These are phyloP conservation scores for Tetragonia tetragonoides DNA, from an alignment of 148 eudicot species.

Conservation along the genomic window DNA sequence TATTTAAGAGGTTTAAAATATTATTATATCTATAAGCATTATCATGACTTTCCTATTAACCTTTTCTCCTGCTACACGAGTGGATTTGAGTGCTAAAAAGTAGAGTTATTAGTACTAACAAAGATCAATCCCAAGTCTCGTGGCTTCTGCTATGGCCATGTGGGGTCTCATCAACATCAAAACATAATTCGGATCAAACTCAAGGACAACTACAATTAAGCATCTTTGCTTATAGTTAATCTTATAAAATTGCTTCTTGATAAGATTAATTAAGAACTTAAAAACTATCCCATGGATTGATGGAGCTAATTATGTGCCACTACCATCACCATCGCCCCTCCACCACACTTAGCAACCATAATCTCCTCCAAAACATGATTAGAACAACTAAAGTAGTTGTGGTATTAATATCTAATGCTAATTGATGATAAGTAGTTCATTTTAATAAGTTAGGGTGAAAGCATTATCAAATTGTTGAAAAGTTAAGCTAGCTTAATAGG, in stretches of 20 bases:
- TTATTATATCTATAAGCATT: neutral
- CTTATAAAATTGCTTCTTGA: conserved; percentile 10
- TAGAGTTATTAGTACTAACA: neutral
- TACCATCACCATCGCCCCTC: conserved; percentile 22
- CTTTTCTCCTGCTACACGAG: conserved; percentile 36
- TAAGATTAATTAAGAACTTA: conserved; percentile 5
- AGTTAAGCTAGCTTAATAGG: neutral
- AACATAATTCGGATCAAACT: conserved; percentile 18
- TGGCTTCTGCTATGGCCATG: conserved; percentile 17
- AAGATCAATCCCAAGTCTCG: conserved; percentile 13
- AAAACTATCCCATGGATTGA: conserved; percentile 11
- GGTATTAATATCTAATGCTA: neutral
- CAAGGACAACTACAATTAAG: neutral
- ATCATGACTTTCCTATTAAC: conserved; percentile 12
- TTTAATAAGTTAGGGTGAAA: neutral
- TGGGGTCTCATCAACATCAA: conserved; percentile 6
- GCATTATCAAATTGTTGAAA: neutral
- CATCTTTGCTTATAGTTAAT: conserved; percentile 21
- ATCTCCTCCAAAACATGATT: conserved; percentile 27
- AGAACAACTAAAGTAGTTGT: conserved; percentile 8
- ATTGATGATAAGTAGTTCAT: too few relatives aligned
- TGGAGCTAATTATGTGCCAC: conserved; percentile 19
- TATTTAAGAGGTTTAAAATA: neutral
- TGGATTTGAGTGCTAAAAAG: conserved; percentile 22
- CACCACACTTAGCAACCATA: conserved; percentile 24